Percentiles rank a stretch among this genome's conserved stretches.
Conservation (phyloP, 768 basidiomycete species). For the Suillus bovinus region DNA sequence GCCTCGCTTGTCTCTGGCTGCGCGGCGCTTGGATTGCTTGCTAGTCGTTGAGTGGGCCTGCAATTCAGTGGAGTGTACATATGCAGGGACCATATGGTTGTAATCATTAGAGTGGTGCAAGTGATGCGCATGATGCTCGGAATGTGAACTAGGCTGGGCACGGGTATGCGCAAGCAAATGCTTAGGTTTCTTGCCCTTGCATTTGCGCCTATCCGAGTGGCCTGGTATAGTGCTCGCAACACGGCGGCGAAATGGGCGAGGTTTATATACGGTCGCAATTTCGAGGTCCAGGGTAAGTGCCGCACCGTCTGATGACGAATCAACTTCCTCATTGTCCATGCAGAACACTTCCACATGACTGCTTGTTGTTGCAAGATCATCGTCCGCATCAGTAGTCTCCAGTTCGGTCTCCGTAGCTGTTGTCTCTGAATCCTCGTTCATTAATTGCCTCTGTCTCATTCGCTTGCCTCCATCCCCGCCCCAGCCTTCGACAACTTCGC, state of each 20-base stretch:
- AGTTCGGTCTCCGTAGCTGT: constrained; percentile 40
- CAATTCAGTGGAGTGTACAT: not conserved
- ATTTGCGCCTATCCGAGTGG: constrained; percentile 17
- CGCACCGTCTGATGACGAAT: constrained; percentile 34
- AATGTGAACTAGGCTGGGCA: constrained; percentile 15
- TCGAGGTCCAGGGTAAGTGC: constrained; percentile 56
- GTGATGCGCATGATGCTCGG: not conserved
- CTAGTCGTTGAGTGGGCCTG: constrained; percentile 10
- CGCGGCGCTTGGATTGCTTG: constrained; percentile 39
- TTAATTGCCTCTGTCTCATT: constrained; percentile 36
- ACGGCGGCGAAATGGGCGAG: constrained; percentile 58
- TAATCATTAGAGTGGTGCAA: constrained; percentile 4
- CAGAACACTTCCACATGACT: constrained; percentile 40
- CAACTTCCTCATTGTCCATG: constrained; percentile 45
- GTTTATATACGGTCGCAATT: constrained; percentile 73
- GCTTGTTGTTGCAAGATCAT: constrained; percentile 23
- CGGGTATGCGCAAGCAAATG: constrained; percentile 25
- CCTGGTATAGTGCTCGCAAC: constrained; percentile 26
- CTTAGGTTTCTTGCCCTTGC: constrained; percentile 34
- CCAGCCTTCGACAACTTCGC: constrained; percentile 38
- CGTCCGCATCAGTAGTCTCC: constrained; percentile 38
- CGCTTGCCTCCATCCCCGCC: constrained; percentile 26
- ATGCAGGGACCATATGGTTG: not conserved
- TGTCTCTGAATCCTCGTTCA: constrained; percentile 27
- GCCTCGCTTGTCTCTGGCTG: constrained; percentile 50